Percentiles rank a stretch among this genome's conserved stretches.
These are phyloP conservation scores for Pyrus bretschneideri DNA, from an alignment of 306 rosid genomes.

Conservation along the genomic window DNA sequence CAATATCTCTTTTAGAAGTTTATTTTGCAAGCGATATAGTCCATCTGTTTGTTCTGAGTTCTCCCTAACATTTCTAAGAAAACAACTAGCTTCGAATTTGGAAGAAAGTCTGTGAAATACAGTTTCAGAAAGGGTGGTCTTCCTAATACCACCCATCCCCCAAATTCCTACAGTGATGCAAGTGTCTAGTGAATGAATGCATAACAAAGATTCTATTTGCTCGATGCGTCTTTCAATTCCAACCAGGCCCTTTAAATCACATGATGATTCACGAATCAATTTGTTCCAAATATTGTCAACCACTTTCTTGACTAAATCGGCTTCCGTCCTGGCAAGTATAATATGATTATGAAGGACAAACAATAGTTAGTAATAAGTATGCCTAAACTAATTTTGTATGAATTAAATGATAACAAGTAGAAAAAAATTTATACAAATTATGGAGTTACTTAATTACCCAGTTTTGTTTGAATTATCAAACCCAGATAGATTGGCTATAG, in stretches of 20 bases:
- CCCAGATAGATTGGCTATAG: neutral
- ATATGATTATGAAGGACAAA: neutral
- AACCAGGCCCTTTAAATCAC: slow-evolving; percentile 2
- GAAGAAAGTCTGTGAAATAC: too few relatives aligned
- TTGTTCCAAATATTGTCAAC: neutral
- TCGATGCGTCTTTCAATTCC: neutral
- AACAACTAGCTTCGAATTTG: neutral
- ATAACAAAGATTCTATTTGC: neutral
- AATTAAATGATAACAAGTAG: neutral
- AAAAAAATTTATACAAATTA: too few relatives aligned
- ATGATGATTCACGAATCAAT: neutral
- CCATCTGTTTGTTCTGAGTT: neutral
- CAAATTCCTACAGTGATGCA: slow-evolving; percentile 1
- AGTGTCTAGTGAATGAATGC: neutral
- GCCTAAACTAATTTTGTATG: neutral
- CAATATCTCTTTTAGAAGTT: too few relatives aligned
- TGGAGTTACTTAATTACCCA: neutral
- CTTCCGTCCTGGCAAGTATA: neutral
- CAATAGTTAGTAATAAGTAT: neutral
- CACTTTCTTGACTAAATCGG: neutral
- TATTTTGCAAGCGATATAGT: too few relatives aligned
- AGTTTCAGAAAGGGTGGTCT: neutral
- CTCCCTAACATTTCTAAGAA: neutral
- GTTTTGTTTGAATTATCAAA: neutral
- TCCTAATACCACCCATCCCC: slow-evolving; percentile 20